Evolutionary conservation across 2,329 filamentous ascomycete genomes (phyloP).

Genomic region (Cordyceps farinosa): DNA sequence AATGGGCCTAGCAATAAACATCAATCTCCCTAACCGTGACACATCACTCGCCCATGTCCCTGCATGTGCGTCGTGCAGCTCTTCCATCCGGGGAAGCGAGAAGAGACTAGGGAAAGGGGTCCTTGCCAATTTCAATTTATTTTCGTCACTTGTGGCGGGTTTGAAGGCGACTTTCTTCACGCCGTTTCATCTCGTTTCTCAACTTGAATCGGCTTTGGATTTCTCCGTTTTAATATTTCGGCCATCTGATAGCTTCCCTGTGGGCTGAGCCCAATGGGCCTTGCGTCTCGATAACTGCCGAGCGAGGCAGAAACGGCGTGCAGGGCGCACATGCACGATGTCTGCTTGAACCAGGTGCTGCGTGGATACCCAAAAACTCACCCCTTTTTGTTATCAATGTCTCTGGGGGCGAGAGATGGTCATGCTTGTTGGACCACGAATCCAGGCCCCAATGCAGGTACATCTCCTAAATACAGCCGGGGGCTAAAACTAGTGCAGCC

Average conservation of each 20-base stretch:
- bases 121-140: not conserved
- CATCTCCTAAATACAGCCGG: too few relatives aligned
- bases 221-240: not conserved
- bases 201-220: not conserved
- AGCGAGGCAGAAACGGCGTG: not conserved
- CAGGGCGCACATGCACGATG: not conserved
- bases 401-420: not conserved
- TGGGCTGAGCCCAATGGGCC: not conserved
- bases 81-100: too few relatives aligned
- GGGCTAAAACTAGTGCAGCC: too few relatives aligned
- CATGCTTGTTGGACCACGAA: not conserved
- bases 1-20: not conserved
- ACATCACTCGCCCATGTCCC: too few relatives aligned
- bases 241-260: not conserved
- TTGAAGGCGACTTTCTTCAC: not conserved
- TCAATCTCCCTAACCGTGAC: not conserved
- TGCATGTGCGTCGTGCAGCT: too few relatives aligned
- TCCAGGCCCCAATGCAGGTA: not conserved
- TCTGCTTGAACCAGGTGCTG: not conserved
- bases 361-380: not conserved
- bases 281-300: constrained; percentile 9
- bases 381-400: not conserved
- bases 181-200: not conserved
- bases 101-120: not conserved
- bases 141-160: not conserved